Evolutionary conservation across 1,284 basidiomycete species (phyloP).

Genomic region (Acaromyces ingoldii): DNA sequence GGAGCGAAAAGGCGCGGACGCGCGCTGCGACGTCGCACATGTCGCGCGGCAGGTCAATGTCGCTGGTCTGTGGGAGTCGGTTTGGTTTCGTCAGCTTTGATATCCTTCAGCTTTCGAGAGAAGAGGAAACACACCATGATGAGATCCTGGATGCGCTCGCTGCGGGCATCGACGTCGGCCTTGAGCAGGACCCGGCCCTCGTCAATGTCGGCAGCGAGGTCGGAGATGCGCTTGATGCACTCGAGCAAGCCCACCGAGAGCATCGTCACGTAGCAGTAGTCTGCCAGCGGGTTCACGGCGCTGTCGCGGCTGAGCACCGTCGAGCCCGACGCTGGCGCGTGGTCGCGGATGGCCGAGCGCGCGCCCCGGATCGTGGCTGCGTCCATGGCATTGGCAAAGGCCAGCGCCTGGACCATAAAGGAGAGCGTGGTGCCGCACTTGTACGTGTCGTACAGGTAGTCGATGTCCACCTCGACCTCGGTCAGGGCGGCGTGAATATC

Average conservation of each 20-base stretch:
- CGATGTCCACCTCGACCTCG: not conserved
- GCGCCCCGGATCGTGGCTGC: not conserved
- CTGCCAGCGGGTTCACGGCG: slow-evolving; percentile 1
- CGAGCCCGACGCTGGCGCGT: not conserved
- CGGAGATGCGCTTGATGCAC: slow-evolving; percentile 28
- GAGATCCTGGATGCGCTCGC: not conserved
- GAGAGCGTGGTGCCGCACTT: not conserved
- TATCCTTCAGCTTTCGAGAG: no score
- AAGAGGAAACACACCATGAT: no score
- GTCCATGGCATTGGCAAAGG: slow-evolving; percentile 6
- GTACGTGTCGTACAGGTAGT: not conserved
- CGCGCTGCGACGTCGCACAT: slow-evolving; percentile 7
- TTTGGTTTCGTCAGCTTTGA: no score
- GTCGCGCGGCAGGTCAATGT: not conserved
- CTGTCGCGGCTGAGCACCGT: not conserved
- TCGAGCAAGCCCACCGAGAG: slow-evolving; percentile 21
- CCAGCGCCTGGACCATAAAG: not conserved
- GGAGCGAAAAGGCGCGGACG: slow-evolving; percentile 22
- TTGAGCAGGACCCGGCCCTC: not conserved
- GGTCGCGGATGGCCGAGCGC: not conserved
- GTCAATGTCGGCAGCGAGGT: slow-evolving; percentile 24
- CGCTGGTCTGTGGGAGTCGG: no score
- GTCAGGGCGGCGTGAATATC: not conserved
- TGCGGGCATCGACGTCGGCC: not conserved
- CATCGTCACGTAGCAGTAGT: slow-evolving; percentile 4